Base-by-base conservation (phyloP, 176 grass and related monocot species). In the Urochloa ruziziensis region DNA sequence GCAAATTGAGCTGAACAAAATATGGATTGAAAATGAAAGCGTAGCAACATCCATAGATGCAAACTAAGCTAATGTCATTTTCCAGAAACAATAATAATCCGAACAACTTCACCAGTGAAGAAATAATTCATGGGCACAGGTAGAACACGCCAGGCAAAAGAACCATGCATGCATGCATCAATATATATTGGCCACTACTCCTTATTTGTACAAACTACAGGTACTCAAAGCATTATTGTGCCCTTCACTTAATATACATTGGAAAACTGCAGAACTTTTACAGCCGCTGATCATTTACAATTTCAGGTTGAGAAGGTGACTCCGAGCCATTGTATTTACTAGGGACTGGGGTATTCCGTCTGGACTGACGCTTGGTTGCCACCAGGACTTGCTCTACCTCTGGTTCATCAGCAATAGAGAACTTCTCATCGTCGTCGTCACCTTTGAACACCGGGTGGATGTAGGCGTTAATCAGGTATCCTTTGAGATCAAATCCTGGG, bases 381-480 rank as follows among this genome's bases (percentile, higher is more conserved):
- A 99, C 97, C 3, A 99, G 86, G 36, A 91, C 81, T 43, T 93
- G 84, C 1, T 96, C 90, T 21, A 49, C 48, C 10, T 94, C 83
- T 32, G 35, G 36, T 23, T 91, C 91, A 7, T 92, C 88, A 0
- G 58, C 74, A 0, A 88, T 79, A 5, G 94, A 81, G 74, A 86
- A 77, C 60, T 82, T 78, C n/a, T 92, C 91, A 0, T 96, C 87
- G 0, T 99, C 91, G 0, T 94, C 91, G 0, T 57, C 93, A 12
- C 80, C 84, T 96, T 96, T 99, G 86, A 99, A 99, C 0, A 99
- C 93, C 4, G 97, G 97, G 70, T 96, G 97, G 59, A 88, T 59
- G 64, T 99, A 99, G 6, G 91, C 91, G 57, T 87, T 80, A 35
- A 84, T 85, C 74, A 99, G 80, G 81, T 99, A 99, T 40, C 69